phyloP scores from a whole-genome alignment of 768 basidiomycete genomes.

The Lentinula guzmanii region DNA sequence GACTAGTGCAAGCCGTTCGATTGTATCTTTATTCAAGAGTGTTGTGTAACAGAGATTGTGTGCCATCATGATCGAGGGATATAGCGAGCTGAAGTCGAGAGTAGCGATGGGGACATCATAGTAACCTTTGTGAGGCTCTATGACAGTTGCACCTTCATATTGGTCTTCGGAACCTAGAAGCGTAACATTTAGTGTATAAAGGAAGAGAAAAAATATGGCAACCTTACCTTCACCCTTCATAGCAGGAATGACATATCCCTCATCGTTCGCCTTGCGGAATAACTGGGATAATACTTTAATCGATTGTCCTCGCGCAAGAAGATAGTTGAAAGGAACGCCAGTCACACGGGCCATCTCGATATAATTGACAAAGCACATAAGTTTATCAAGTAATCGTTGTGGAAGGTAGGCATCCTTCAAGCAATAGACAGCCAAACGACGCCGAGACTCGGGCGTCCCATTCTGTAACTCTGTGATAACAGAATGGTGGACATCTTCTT shows the following conservation, averaged over 20 bases:
- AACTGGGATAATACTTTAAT: conserved; percentile 98
- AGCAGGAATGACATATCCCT: conserved; percentile 85
- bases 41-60: conserved; percentile 99
- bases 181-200: conserved; percentile 3
- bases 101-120: conserved; percentile 97
- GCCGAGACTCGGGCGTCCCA: conserved; percentile 87
- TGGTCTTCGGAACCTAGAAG: conserved; percentile 81
- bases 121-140: conserved; percentile 93
- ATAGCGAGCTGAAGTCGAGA: conserved; percentile 96
- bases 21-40: conserved; percentile 72
- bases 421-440: conserved; percentile 95
- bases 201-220: background rate
- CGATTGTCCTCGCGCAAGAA: conserved; percentile 91
- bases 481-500: conserved; percentile 98
- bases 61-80: conserved; percentile 99
- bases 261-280: conserved; percentile 86
- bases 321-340: conserved; percentile 97
- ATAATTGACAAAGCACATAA: conserved; percentile 99
- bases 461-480: conserved; percentile 98
- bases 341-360: conserved; percentile 99
- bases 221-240: conserved; percentile 74
- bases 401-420: conserved; percentile 99
- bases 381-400: conserved; percentile 91
- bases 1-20: conserved; percentile 70
- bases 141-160: conserved; percentile 98